phyloP scores from a whole-genome alignment of 2,329 filamentous ascomycete species.

The Grosmannia huntii region DNA sequence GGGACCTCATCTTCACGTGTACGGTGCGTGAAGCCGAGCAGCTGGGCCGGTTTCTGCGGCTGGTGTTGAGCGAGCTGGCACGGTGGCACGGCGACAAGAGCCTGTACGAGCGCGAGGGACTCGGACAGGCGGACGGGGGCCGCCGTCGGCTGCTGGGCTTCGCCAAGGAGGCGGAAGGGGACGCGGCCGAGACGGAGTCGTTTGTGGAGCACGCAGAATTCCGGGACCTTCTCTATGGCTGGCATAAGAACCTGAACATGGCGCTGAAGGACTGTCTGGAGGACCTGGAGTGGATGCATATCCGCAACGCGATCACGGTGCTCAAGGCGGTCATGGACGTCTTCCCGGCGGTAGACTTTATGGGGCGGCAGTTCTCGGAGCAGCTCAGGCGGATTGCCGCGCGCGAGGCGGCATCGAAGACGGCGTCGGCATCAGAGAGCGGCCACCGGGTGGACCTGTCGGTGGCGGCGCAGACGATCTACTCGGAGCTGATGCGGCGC shows the following conservation, averaged over 20 bases:
- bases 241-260: constrained; percentile 72
- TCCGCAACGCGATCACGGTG: constrained; percentile 86
- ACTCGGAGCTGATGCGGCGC: constrained; percentile 55
- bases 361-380: constrained; percentile 55
- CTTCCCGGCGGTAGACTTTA: constrained; percentile 84
- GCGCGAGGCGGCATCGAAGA: constrained; percentile 41
- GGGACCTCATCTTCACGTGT: constrained; percentile 74
- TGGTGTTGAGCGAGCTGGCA: constrained; percentile 66
- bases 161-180: constrained; percentile 32
- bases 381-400: constrained; percentile 54
- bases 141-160: constrained; percentile 58
- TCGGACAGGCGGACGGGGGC: constrained; percentile 36
- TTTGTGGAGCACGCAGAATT: constrained; percentile 80
- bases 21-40: constrained; percentile 87
- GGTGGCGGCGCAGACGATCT: constrained; percentile 57
- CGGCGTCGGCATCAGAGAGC: constrained; percentile 24
- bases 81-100: constrained; percentile 71
- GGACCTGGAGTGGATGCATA: constrained; percentile 90
- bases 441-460: constrained; percentile 61
- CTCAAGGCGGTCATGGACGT: constrained; percentile 67
- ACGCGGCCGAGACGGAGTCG: constrained; percentile 28
- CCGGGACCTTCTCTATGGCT: constrained; percentile 72
- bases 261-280: constrained; percentile 74
- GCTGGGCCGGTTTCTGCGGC: constrained; percentile 79
- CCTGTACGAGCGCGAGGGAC: constrained; percentile 72